Evolutionary conservation across 805 yeast genomes (phyloP).

Genomic region (Grigorovia transvaalensis): DNA sequence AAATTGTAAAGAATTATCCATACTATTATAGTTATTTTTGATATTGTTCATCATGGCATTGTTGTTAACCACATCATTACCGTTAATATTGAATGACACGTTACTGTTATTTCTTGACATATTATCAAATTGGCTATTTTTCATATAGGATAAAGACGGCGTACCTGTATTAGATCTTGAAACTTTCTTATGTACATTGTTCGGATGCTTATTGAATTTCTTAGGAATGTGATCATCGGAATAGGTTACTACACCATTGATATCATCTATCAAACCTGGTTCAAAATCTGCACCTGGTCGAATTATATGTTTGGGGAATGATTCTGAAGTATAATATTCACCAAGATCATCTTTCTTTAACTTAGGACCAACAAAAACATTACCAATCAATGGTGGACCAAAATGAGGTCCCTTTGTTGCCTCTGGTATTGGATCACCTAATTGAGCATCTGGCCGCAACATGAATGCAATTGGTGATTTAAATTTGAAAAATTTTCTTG

Average conservation of each 20-base stretch:
- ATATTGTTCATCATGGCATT: neutral
- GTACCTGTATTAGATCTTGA: neutral
- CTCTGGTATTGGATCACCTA: conserved; percentile 67
- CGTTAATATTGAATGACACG: neutral
- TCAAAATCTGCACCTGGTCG: conserved; percentile 35
- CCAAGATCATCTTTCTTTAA: conserved; percentile 77
- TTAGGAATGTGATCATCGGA: neutral
- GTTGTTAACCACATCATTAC: neutral
- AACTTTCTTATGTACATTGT: neutral
- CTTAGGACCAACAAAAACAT: conserved; percentile 69
- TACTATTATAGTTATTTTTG: too few species aligned
- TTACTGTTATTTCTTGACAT: neutral
- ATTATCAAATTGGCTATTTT: neutral
- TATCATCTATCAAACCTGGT: conserved; percentile 26
- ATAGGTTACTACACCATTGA: conserved; percentile 20
- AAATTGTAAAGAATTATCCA: neutral
- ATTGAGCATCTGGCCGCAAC: conserved; percentile 63
- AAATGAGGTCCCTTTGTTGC: conserved; percentile 72
- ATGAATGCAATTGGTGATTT: conserved; percentile 79
- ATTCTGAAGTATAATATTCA: conserved; percentile 47
- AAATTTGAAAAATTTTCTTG: conserved; percentile 57
- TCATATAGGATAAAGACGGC: neutral
- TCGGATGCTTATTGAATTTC: neutral
- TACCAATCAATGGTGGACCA: conserved; percentile 93
- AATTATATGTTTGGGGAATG: conserved; percentile 35